Conservation (phyloP, 2,329 filamentous ascomycete species). For the Xylariales sp. region DNA sequence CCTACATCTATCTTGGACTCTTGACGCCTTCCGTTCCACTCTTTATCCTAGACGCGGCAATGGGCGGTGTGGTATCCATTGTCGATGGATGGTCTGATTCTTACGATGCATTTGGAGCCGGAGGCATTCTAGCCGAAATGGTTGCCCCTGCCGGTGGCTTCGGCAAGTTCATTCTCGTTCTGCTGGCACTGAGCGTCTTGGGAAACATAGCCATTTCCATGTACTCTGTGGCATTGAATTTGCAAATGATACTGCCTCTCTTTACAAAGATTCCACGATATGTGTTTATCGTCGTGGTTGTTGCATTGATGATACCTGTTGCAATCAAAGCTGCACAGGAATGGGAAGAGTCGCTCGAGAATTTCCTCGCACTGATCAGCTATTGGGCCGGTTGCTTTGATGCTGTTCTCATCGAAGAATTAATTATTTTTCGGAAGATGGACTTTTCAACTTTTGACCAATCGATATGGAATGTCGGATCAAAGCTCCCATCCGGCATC, state of each 20-base stretch:
- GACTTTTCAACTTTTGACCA: constrained; percentile 41
- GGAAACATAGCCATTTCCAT: constrained; percentile 32
- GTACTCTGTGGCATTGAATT: constrained; percentile 32
- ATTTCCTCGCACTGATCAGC: constrained; percentile 39
- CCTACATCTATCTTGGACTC: constrained; percentile 49
- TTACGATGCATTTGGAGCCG: constrained; percentile 15
- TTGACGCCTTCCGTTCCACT: constrained; percentile 44
- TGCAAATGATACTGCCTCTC: constrained; percentile 35
- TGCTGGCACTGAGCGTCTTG: constrained; percentile 31
- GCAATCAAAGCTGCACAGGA: constrained; percentile 32
- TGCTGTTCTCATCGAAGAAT: constrained; percentile 36
- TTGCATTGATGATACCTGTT: constrained; percentile 35
- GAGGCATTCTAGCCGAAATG: constrained; percentile 18
- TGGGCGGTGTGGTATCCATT: constrained; percentile 16
- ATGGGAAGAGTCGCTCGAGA: constrained; percentile 36
- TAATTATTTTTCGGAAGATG: constrained; percentile 42
- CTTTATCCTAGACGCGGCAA: constrained; percentile 32
- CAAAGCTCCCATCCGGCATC: constrained; percentile 38
- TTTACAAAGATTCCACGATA: constrained; percentile 35
- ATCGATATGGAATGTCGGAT: constrained; percentile 41
- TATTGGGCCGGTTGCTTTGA: constrained; percentile 41
- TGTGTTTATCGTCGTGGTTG: constrained; percentile 33
- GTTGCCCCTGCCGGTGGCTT: constrained; percentile 22
- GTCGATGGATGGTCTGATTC: constrained; percentile 15
- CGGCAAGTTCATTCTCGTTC: constrained; percentile 31